These are phyloP conservation scores for Arthroderma sp. DNA, from an alignment of 2,329 filamentous ascomycete genomes.

Conservation along the genomic window DNA sequence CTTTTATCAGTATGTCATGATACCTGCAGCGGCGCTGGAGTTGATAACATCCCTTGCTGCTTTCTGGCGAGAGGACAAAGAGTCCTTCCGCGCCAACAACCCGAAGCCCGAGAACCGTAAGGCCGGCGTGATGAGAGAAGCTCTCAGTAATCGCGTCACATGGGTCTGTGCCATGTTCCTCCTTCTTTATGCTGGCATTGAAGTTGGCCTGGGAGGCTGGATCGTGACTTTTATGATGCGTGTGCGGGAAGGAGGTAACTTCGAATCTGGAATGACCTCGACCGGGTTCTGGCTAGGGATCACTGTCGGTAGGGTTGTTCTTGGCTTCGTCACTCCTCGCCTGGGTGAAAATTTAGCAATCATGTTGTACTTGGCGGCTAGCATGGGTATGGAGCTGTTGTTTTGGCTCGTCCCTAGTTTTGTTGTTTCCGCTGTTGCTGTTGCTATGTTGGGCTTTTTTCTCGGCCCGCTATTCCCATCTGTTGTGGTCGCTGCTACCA, in stretches of 20 bases:
- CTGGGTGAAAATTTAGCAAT: constrained; percentile 56
- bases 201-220: constrained; percentile 55
- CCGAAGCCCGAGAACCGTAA: constrained; percentile 17
- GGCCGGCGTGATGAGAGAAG: constrained; percentile 27
- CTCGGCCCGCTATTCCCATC: constrained; percentile 65
- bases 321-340: constrained; percentile 59
- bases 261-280: constrained; percentile 55
- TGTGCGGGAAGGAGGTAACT: constrained; percentile 49
- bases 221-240: constrained; percentile 65
- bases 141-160: constrained; percentile 33
- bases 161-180: constrained; percentile 59
- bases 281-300: constrained; percentile 72
- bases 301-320: constrained; percentile 54
- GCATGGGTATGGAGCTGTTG: constrained; percentile 52
- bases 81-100: constrained; percentile 37
- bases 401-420: constrained; percentile 71
- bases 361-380: constrained; percentile 46
- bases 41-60: constrained; percentile 36
- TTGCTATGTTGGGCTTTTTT: constrained; percentile 60
- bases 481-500: constrained; percentile 56
- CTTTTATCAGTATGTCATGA: constrained; percentile 60
- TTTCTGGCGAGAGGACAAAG: constrained; percentile 51
- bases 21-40: constrained; percentile 44
- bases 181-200: constrained; percentile 60
- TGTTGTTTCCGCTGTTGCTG: constrained; percentile 56